Evolutionary conservation across 2,329 filamentous ascomycete species (phyloP), one percentile per base, ranked within the genome.

Genomic region (Talaromyces sp.): DNA sequence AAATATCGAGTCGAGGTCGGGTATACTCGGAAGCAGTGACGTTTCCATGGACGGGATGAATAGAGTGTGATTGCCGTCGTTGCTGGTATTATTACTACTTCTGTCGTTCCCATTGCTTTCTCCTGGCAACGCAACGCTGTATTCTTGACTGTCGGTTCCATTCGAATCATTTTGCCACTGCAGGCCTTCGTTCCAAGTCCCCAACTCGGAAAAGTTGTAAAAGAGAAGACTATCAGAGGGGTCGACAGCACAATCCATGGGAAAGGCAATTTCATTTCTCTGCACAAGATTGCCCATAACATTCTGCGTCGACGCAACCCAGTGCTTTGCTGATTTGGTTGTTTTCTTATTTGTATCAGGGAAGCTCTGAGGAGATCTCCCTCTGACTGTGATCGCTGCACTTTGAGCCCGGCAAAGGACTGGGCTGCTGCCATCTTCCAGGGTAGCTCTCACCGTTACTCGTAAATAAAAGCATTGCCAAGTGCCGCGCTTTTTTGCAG

Each of bases 391-490:
- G 9, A 61, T 58, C 4, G 59, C 55, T 29, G 59, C 46, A 38
- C 59, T 61, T 46, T 55, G 55, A 24, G 55, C 46, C 8, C 41
- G 55, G 31, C 55, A 38, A 31, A 61, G 27, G 6, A 32, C 27
- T 32, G 38, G 54, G 19, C 19, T 61, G 24, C 24, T 61, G 21
- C 59, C 59, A 58, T 61, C 55, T 35, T 58, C 55, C 29, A 61
- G 26, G 13, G 24, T 41, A 3, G 59, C 59, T 51, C 38, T 50
- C 7, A 61, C 59, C 8, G 55, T 55, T 6, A 61, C 55, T 32
- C 59, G 55, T 13, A 61, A 31, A n/a, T 58, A 61, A 29, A 61
- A 61, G 19, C 57, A 61, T 26, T 61, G 59, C 59, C 59, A 61
- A 14, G 59, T 61, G 29, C 55, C 59, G 43, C 59, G 59, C 50